Evolutionary conservation across 345 rosid genomes (phyloP).

Genomic region (Rhizophora apiculata): DNA sequence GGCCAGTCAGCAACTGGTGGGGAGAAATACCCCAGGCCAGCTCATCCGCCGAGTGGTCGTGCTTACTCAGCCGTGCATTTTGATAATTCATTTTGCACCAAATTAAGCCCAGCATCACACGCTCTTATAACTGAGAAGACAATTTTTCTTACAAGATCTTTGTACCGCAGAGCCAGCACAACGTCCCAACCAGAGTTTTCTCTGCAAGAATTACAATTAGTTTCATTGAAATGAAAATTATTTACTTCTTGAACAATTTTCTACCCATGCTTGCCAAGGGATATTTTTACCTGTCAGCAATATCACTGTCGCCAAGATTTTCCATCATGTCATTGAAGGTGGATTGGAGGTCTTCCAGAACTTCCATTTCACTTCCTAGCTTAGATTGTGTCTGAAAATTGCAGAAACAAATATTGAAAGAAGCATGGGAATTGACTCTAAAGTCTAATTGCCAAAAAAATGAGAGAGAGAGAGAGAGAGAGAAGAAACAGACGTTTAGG

Average conservation of each 20-base stretch:
- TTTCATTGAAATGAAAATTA: neutral
- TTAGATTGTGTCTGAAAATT: slow-evolving; percentile 40
- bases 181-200: slow-evolving; percentile 58
- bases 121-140: slow-evolving; percentile 67
- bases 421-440: neutral
- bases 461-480: neutral
- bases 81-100: slow-evolving; percentile 48
- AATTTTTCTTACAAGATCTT: slow-evolving; percentile 57
- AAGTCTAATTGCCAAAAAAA: neutral
- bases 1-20: neutral
- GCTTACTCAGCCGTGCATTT: slow-evolving; percentile 11
- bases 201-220: slow-evolving; percentile 33
- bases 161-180: slow-evolving; percentile 53
- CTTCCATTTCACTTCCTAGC: slow-evolving; percentile 58
- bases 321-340: slow-evolving; percentile 64
- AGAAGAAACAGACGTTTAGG: neutral
- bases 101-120: slow-evolving; percentile 53
- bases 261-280: neutral
- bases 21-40: neutral
- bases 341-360: slow-evolving; percentile 53
- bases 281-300: slow-evolving; percentile 40
- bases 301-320: slow-evolving; percentile 50
- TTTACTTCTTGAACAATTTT: neutral
- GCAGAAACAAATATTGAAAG: slow-evolving; percentile 7
- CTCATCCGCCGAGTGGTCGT: neutral